Evolutionary conservation across 2,329 filamentous ascomycete species (phyloP), one percentile per base, ranked within the genome.

Genomic region (Metarhizium album): DNA sequence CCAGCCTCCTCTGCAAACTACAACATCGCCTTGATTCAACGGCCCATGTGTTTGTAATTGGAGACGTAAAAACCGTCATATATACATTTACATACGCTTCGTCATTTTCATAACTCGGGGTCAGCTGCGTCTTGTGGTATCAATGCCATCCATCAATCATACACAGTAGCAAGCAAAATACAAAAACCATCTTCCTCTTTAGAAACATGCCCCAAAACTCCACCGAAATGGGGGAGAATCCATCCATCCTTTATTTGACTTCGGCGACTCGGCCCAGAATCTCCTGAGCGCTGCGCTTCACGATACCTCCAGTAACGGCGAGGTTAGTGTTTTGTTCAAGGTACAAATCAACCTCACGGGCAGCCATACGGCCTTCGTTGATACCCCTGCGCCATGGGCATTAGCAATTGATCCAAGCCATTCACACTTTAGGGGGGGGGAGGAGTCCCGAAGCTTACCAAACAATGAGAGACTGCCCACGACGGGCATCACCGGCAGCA

Each of bases 381-480:
- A 97, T 97, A 66, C 90, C 91, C 86, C 83, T 86, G 56, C 9
- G 16, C 22, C 22, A 24, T 48, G 31, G 13, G 23, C 56, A 59
- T 74, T 69, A 74, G 70, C 53, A 23, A 13, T 54, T 47, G 20
- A 40, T 20, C 14, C 33, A 29, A 29, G 27, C 18, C 9, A 38
- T 7, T 42, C 14, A 18, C 27, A 47, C 45, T 52, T 49, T 50
- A 18, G 50, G 45, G 45, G 18, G 47, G 4, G 14, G 11, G 4
- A 13, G 16, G 16, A 13, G 11, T 14, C 11, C 8, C 14, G 16
- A 47, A 52, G 76, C 82, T 78, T 78, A 87, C 89, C 90, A 97
- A 58, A 97, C 90, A 70, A 97, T 96, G 52, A 97, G 76, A 51
- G 89, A 95, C 73, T 97, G 91, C 51, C 91, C 91, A 64, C 91